Evolutionary conservation across 768 basidiomycete genomes (phyloP), one percentile per base, ranked within the genome.

Genomic region (Pleurotus platypus): DNA sequence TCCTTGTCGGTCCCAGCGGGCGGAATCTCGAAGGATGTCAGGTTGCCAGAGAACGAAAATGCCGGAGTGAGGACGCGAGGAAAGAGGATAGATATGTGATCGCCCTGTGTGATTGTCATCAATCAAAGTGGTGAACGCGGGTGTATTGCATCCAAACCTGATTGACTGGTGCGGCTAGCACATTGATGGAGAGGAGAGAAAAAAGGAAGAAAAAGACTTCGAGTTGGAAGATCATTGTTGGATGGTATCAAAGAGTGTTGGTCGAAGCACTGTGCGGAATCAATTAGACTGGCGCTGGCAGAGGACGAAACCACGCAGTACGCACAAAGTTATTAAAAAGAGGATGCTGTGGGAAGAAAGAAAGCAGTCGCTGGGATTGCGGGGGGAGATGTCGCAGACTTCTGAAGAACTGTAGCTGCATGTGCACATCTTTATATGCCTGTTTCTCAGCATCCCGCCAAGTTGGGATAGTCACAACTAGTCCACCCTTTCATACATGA

Each of bases 351-450:
- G 22, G 11, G 37, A 40, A n/a, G 39, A 38, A 54, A 42, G 51
- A 39, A 24, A 54, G 51, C 51, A 38, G 79, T 98, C 69, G 68
- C 78, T 3, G 96, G 97, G 8, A 94, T 90, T 74, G 96, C 63
- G 92, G 95, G 24, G 24, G 11, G 94, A 98, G 77, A 80, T 96
- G 56, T 98, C 98, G 97, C 97, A 99, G 75, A 84, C 51, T n/a
- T 39, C 39, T 54, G 51, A 40, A 20, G 51, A 54, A 24, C n/a
- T 40, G 8, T 2, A 20, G 5, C 5, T 12, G 20, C 11, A 18
- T 11, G 16, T 8, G 3, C n/a, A 18, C 9, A 11, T 5, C n/a
- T 20, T 54, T 54, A 54, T 54, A 54, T 54, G 39, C 38, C 13
- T 22, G 7, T 20, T 13, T 7, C 2, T 4, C 26, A 8, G 42